phyloP scores from a whole-genome alignment of 352 stramenopile genomes.

The Elongisporangium anandrum region DNA sequence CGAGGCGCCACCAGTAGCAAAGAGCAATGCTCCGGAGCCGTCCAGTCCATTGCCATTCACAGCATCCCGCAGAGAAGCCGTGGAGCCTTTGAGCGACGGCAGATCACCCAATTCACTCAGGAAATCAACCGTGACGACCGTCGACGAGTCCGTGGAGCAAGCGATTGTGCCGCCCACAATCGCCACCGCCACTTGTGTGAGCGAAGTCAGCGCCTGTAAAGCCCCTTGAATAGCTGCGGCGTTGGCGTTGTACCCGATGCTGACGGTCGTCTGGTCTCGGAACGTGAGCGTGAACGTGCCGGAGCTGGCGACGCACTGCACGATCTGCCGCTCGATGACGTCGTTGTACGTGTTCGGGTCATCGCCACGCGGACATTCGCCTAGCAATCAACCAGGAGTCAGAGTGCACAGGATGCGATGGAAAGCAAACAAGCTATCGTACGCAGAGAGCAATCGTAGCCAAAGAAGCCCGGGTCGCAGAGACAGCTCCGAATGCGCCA shows the following conservation, averaged over 20 bases:
- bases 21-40: slow-evolving; percentile 39
- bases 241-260: slow-evolving; percentile 32
- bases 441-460: slow-evolving; percentile 72
- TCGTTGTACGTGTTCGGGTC: slow-evolving; percentile 64
- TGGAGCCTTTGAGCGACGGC: slow-evolving; percentile 35
- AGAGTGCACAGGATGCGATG: too few relatives aligned
- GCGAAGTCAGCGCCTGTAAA: slow-evolving; percentile 38
- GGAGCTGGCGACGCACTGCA: slow-evolving; percentile 51
- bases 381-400: slow-evolving; percentile 10
- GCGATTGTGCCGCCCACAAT: slow-evolving; percentile 27
- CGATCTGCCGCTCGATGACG: slow-evolving; percentile 48
- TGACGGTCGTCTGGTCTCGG: slow-evolving; percentile 44
- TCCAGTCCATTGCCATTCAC: slow-evolving; percentile 48
- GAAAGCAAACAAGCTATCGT: slow-evolving; percentile 7
- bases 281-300: slow-evolving; percentile 70
- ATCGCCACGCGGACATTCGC: slow-evolving; percentile 66
- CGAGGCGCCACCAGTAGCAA: slow-evolving; percentile 28
- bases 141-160: slow-evolving; percentile 33
- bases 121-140: slow-evolving; percentile 56
- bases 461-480: slow-evolving; percentile 51
- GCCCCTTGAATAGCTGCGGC: slow-evolving; percentile 31
- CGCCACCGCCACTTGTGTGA: slow-evolving; percentile 35
- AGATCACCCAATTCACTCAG: slow-evolving; percentile 55
- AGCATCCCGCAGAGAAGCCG: slow-evolving; percentile 31
- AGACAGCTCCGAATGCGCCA: slow-evolving; percentile 61